Conservation (phyloP, 1,139 yeast genomes). For the Geotrichum europaeum region DNA sequence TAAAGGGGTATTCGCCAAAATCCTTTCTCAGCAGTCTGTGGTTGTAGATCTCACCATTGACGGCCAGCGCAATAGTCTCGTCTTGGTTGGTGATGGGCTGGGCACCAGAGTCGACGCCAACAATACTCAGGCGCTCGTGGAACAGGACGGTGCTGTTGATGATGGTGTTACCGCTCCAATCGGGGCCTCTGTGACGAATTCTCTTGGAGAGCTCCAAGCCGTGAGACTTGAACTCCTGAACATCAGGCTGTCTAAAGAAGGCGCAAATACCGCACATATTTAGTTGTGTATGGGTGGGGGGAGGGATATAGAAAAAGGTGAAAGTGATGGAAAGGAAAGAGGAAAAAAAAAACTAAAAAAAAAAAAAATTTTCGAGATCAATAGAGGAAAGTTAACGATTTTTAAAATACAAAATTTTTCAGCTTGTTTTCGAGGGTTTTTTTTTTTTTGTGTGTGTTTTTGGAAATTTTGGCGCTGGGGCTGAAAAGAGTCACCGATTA, state of each 20-base stretch:
- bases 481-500: neutral
- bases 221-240: slow-evolving; percentile 72
- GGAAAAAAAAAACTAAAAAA: neutral
- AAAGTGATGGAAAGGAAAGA: neutral
- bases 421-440: neutral
- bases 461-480: neutral
- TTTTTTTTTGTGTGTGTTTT: neutral
- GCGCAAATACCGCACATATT: slow-evolving; percentile 97
- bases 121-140: slow-evolving; percentile 92
- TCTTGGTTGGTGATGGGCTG: slow-evolving; percentile 89
- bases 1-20: slow-evolving; percentile 63
- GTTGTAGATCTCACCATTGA: slow-evolving; percentile 97
- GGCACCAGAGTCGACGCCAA: slow-evolving; percentile 91
- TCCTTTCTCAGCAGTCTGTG: slow-evolving; percentile 82
- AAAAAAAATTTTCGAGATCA: neutral
- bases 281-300: neutral
- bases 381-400: neutral
- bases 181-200: slow-evolving; percentile 98
- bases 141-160: slow-evolving; percentile 72
- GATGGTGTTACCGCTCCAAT: slow-evolving; percentile 82
- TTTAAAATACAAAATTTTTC: neutral
- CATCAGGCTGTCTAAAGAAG: slow-evolving; percentile 74
- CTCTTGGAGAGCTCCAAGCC: slow-evolving; percentile 85
- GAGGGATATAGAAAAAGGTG: neutral
- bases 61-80: slow-evolving; percentile 67